phyloP scores from a whole-genome alignment of 2,329 filamentous ascomycete genomes.

The Calonectria henricotiae region DNA sequence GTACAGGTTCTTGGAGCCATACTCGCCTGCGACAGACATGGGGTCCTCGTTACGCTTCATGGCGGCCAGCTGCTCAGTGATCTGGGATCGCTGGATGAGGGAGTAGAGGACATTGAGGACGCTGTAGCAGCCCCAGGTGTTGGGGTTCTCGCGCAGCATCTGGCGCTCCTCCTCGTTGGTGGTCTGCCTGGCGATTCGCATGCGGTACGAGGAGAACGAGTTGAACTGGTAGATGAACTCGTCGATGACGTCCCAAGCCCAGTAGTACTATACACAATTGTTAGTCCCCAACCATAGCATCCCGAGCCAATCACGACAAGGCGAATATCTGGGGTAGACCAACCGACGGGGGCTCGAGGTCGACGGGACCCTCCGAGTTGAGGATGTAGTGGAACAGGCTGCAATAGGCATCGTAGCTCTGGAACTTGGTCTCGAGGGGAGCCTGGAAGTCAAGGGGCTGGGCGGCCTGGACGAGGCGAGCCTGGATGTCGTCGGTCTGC shows the following conservation, averaged over 20 bases:
- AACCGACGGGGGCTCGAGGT: slow-evolving; percentile 96
- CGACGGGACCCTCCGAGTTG: slow-evolving; percentile 98
- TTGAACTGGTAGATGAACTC: slow-evolving; percentile 99
- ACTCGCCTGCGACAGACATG: slow-evolving; percentile 90
- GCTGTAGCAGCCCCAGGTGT: slow-evolving; percentile 99
- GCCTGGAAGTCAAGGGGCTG: slow-evolving; percentile 97
- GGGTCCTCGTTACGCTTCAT: slow-evolving; percentile 96
- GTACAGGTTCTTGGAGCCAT: slow-evolving; percentile 94
- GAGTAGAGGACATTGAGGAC: slow-evolving; percentile 99
- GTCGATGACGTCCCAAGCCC: slow-evolving; percentile 99
- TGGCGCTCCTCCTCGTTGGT: slow-evolving; percentile 93
- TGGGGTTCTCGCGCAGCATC: slow-evolving; percentile 94
- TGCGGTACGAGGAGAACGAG: slow-evolving; percentile 97
- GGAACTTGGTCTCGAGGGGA: slow-evolving; percentile 95
- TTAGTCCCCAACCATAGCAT: slow-evolving; percentile 42
- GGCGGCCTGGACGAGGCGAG: slow-evolving; percentile 90
- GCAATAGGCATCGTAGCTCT: slow-evolving; percentile 99
- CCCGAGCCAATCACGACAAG: slow-evolving; percentile 36
- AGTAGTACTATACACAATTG: slow-evolving; percentile 82
- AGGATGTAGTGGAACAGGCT: slow-evolving; percentile 99
- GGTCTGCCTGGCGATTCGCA: slow-evolving; percentile 87
- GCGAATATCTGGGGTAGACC: slow-evolving; percentile 59
- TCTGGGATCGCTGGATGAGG: slow-evolving; percentile 97
- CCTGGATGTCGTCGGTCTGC: slow-evolving; percentile 92
- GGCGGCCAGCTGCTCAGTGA: slow-evolving; percentile 95